Percentiles rank a stretch among this genome's conserved stretches.
These are phyloP conservation scores for Sungouiozyma ichnusensis DNA, from an alignment of 805 yeast species.

Conservation along the genomic window DNA sequence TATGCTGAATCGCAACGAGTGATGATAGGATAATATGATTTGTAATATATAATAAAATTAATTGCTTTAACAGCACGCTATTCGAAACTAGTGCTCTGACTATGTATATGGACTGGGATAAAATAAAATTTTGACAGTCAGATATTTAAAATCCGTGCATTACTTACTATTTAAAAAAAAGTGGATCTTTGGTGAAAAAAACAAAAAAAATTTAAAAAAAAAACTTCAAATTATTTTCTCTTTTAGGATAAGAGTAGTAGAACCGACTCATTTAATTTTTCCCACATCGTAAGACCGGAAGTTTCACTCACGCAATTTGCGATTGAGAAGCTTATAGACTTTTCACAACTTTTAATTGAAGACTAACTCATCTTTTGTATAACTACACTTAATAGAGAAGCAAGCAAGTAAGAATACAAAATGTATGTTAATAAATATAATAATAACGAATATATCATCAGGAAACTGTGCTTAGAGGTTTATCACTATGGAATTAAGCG, in stretches of 20 bases:
- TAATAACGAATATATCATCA: neutral
- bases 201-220: too few relatives aligned
- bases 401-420: neutral
- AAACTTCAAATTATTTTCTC: too few relatives aligned
- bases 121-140: too few relatives aligned
- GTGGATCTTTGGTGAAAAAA: neutral
- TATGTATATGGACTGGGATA: too few relatives aligned
- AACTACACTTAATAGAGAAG: too few relatives aligned
- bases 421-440: neutral
- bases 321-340: neutral
- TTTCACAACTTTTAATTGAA: neutral
- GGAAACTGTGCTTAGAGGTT: too few relatives aligned
- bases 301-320: neutral
- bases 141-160: conserved; percentile 2
- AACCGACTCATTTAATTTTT: neutral
- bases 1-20: conserved; percentile 15
- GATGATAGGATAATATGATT: neutral
- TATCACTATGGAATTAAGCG: too few relatives aligned
- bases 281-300: neutral
- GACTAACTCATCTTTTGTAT: neutral
- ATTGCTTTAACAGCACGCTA: neutral
- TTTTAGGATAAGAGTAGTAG: neutral
- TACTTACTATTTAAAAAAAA: neutral
- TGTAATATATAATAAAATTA: neutral
- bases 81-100: neutral